Base-by-base conservation (phyloP, 2,329 filamentous ascomycete species). In the Fusarium sambucinum region DNA sequence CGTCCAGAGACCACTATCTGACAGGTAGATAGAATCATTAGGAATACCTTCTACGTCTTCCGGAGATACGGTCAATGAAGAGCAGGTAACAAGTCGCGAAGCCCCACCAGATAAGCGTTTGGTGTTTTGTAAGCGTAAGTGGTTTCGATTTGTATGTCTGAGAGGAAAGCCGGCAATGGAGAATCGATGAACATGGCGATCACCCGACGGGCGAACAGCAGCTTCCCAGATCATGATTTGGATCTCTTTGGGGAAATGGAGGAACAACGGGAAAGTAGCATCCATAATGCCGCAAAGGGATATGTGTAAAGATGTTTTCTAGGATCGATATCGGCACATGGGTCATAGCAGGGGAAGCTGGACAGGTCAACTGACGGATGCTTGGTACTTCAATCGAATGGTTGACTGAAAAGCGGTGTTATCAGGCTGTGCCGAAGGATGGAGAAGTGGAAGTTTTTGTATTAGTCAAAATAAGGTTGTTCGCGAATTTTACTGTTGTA, bases 131-230 rank as follows among this genome's bases (percentile, higher is more conserved):
- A 53, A 17, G 4, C 53, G 38, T 19, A 52, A 14, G 42, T 48
- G 1, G 10, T 16, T 21, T 25, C 46, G 14, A 14, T 29, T 42
- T 30, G 32, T 32, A 2, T 9, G 17, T 14, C 33, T 54, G 1
- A 51, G 19, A 25, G 50, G 48, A n/a, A 54, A 50, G 19, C 53
- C 50, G 9, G 47, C 41, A 13, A 69, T 30, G 3, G 41, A 59
- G 33, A 69, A 69, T 38, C 57, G 45, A 29, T 70, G 66, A 4
- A 69, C 58, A n/a, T 69, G 58, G 3, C 62, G 38, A 7, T 27
- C 23, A 3, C 59, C 65, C 0, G 53, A 13, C 0, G 66, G 61
- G 10, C 66, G 62, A 10, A 67, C 41, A 4, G 55, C 67, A 1
- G 47, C 54, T 29, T 69, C 55, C 67, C 62, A 69, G 10, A 70